These are phyloP conservation scores for Hemisphaericaspora xylanilytica DNA, from an alignment of 1,139 yeast genomes.

Conservation along the genomic window DNA sequence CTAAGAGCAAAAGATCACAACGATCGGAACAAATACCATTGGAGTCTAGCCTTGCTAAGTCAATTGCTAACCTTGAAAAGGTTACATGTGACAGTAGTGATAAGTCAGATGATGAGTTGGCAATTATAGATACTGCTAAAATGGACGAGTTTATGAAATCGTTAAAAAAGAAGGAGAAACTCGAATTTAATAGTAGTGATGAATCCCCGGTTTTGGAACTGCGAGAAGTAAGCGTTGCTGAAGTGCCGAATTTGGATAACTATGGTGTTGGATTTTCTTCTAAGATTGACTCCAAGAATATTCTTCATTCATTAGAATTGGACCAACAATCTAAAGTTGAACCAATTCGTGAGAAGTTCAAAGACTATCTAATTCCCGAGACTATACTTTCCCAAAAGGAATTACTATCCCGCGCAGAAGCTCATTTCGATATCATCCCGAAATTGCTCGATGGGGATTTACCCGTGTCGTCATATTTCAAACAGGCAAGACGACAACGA, in stretches of 20 bases:
- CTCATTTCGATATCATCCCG: constrained; percentile 34
- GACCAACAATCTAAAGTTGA: constrained; percentile 17
- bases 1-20: too few relatives aligned
- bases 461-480: constrained; percentile 47
- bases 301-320: constrained; percentile 12
- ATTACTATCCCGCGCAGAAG: constrained; percentile 25
- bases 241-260: background rate
- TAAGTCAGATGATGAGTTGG: background rate
- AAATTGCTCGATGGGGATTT: constrained; percentile 42
- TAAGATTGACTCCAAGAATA: constrained; percentile 7
- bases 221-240: background rate
- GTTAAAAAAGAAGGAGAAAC: too few relatives aligned
- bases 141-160: too few relatives aligned
- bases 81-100: background rate
- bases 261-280: background rate
- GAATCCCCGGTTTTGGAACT: background rate
- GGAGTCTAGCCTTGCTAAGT: background rate
- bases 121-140: background rate
- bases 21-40: background rate
- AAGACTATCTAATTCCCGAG: constrained; percentile 22
- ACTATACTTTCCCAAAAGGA: constrained; percentile 25
- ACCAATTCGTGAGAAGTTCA: constrained; percentile 21
- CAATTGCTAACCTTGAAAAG: background rate
- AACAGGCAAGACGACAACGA: constrained; percentile 41
- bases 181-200: background rate